Evolutionary conservation across 805 yeast genomes (phyloP).

Genomic region (Yarrowia bubula): DNA sequence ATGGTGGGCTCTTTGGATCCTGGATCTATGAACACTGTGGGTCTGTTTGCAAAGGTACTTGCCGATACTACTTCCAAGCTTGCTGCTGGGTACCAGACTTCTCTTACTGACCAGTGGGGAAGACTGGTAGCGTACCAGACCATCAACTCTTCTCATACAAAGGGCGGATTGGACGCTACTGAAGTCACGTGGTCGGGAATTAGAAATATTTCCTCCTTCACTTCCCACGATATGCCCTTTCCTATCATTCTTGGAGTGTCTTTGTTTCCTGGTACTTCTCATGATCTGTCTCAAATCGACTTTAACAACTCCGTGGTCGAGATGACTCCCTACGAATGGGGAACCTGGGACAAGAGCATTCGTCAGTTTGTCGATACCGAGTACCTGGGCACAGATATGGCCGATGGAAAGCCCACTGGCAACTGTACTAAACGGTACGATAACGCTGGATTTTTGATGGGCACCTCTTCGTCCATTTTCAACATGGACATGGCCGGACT

Average conservation of each 20-base stretch:
- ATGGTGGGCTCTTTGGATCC: conserved; percentile 67
- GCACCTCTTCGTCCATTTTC: conserved; percentile 79
- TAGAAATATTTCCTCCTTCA: conserved; percentile 58
- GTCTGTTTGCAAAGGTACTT: conserved; percentile 51
- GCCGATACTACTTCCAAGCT: conserved; percentile 52
- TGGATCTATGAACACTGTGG: conserved; percentile 57
- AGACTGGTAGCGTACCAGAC: conserved; percentile 71
- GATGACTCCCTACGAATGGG: conserved; percentile 64
- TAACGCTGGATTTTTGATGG: conserved; percentile 77
- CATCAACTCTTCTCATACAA: conserved; percentile 63
- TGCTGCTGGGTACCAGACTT: conserved; percentile 64
- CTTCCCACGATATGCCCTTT: conserved; percentile 64
- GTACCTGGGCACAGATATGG: conserved; percentile 66
- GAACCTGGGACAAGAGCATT: conserved; percentile 83
- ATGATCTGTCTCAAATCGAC: background rate
- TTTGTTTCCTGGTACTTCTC: conserved; percentile 16
- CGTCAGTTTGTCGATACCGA: conserved; percentile 62
- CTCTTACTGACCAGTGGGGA: conserved; percentile 81
- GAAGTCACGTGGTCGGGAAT: conserved; percentile 54
- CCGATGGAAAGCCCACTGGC: conserved; percentile 54
- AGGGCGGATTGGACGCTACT: conserved; percentile 49
- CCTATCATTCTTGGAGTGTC: conserved; percentile 56
- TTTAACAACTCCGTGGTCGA: conserved; percentile 26
- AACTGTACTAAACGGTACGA: conserved; percentile 69
- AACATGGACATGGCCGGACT: conserved; percentile 45